Evolutionary conservation across 2,329 filamentous ascomycete genomes (phyloP), one percentile per base, ranked within the genome.

Genomic region (Metarhizium sp.): DNA sequence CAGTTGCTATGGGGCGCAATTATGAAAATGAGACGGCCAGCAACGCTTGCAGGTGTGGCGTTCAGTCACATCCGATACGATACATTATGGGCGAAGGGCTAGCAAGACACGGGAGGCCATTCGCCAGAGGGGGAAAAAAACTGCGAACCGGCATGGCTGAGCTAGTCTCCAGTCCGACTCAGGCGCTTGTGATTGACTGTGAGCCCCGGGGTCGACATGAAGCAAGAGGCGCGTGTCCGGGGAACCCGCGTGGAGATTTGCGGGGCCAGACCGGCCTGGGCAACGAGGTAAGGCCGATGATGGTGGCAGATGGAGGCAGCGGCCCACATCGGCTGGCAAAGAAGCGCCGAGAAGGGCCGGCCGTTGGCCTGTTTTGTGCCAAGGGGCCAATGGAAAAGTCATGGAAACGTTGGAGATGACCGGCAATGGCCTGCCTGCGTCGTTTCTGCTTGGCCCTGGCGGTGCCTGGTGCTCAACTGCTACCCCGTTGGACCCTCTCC

Each of bases 301-400:
- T 55, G 54, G 38, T 56, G 50, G 52, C 36, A 53, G 55, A 55
- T 47, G 36, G 49, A 47, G 47, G 54, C 51, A 29, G 6, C 43
- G 53, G 56, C 51, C 57, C 50, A 58, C 53, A 53, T 50, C 46
- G 53, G 46, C 20, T 55, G 50, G 53, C 53, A 61, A 60, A 69
- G 66, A 69, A 69, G 67, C 67, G 67, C 67, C 67, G 67, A 69
- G 67, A 66, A 69, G 61, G 59, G 67, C 66, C 67, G 67, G 61
- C 46, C 34, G 57, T 36, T 45, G 32, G 18, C 38, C 20, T 43
- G 7, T n/a, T 38, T 34, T 36, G 40, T 4, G 3, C 10, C 32
- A 34, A 34, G 32, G 7, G 32, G 32, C 32, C 32, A 34, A 34
- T 34, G 6, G 32, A 34, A 34, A 4, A 34, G 32, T 34, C 32